Base-by-base conservation (phyloP, 305 asterid genomes). In the Striga hermonthica region DNA sequence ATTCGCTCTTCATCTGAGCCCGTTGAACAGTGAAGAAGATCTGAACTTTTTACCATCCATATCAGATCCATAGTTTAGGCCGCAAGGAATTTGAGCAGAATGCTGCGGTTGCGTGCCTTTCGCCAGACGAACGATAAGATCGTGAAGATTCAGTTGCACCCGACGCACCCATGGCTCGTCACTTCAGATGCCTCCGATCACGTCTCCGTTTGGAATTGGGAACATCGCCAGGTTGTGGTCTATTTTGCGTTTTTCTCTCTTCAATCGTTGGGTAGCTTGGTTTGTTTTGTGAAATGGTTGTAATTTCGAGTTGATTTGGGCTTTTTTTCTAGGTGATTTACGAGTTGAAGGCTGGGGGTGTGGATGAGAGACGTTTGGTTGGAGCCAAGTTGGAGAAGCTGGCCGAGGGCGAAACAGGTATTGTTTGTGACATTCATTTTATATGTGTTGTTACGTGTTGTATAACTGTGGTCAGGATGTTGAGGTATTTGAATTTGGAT, bases 161-260 rank as follows among this genome's bases (percentile, higher is more conserved):
- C 99, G 5, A 90, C 99, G 36, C 99, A 94, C 72, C 97, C 99
- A 11, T 94, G 99, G 99, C 89, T 94, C 28, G 97, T 94, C 45
- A 94, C 99, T 0, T 82, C 99, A 64, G 99, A 94, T 77, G 96
- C 96, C 11, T 88, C 99, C 58, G 99, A 94, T 85, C 97, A 94
- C 65, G 99, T 94, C 56, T 94, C 99, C 74, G 97, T 94, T 64
- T 94, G 97, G 99, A 94, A 94, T 78, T 94, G 99, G 99, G 97
- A 94, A 36, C 95, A 94, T 74, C 95, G 95, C 36, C 99, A 90
- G 97, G 99, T 90, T 60, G 59, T 39, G 37, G 22, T 53, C 13
- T 65, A 5, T 16, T 43, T 54, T 8, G 37, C 9, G 3, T 38
- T 38, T 37, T 6, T 13, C 7, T 5, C 1, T 7, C 14, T n/a